Conservation (phyloP, 78 protist genomes). For the Thecamonas trahens region DNA sequence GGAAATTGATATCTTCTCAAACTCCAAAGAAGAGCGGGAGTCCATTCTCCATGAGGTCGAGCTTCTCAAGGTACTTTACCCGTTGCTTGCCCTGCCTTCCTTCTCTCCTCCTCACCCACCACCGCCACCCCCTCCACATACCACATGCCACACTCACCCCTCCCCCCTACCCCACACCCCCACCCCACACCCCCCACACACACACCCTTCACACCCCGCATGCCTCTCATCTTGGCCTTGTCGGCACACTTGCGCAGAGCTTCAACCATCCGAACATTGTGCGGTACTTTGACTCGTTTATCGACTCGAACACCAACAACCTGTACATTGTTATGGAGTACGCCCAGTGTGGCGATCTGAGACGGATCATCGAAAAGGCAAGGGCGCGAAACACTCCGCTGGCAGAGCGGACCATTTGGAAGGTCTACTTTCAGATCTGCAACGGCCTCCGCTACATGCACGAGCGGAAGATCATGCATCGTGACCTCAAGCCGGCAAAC, state of each 20-base stretch:
- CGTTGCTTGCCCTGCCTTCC: neutral
- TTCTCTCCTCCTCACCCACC: neutral
- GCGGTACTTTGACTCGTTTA: slow-evolving; percentile 28
- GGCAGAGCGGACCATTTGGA: slow-evolving; percentile 8
- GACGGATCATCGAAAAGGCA: slow-evolving; percentile 5
- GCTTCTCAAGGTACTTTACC: neutral
- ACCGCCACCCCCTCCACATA: neutral
- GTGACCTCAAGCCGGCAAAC: slow-evolving; percentile 51
- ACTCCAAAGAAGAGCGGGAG: slow-evolving; percentile 11
- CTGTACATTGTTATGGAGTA: slow-evolving; percentile 41
- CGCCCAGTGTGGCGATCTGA: slow-evolving; percentile 36
- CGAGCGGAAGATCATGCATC: slow-evolving; percentile 21
- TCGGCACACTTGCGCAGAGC: neutral
- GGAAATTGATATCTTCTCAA: slow-evolving; percentile 22
- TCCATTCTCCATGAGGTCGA: slow-evolving; percentile 29
- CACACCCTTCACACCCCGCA: neutral
- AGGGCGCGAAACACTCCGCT: neutral
- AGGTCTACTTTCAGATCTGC: slow-evolving; percentile 29
- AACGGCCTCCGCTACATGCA: slow-evolving; percentile 32
- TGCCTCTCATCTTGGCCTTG: neutral
- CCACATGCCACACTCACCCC: neutral
- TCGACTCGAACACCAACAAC: slow-evolving; percentile 14
- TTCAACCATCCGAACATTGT: slow-evolving; percentile 29
- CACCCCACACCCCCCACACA: too few relatives aligned
- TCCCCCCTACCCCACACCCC: neutral